Base-by-base conservation (phyloP, 257 asterid genomes). In the Osmanthus fragrans region DNA sequence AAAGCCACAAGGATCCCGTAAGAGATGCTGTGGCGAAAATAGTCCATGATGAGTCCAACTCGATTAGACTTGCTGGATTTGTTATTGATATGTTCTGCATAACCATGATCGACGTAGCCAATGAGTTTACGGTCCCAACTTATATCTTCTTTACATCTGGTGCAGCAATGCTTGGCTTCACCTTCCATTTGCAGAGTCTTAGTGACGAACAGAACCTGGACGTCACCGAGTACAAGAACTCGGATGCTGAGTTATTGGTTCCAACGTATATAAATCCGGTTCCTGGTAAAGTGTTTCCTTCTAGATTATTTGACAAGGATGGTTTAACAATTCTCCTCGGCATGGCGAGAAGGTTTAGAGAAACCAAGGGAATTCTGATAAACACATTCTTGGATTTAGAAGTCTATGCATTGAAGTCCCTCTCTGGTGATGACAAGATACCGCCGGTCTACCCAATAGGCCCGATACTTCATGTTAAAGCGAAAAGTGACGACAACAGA, bases 91-190 rank as follows among this genome's bases (percentile, higher is more conserved):
- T 85, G 85, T 74, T 83, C n/a, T 87, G 84, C 65, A 78, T 85
- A 7, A 3, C 74, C 45, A 85, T 90, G 92, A 78, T 89, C 4
- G 91, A 90, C 2, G 86, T 87, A 16, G 96, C 91, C 0, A 60
- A 77, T 13, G 96, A 88, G 42, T 67, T 86, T 25, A 84, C 77
- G 7, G 45, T 82, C 3, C 90, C 92, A 1, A 27, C 80, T 4
- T 91, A 86, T 71, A 40, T 87, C 4, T 87, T 78, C 77, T 84
- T 72, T 84, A 81, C 89, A 3, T 77, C 82, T 58, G 76, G 88
- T 7, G 89, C 96, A 1, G 84, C 89, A 0, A 6, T 9, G 0
- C 83, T 91, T 0, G 88, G 90, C 40, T 76, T 89, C 3, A 4
- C 69, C n/a, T 51, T 87, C 27, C 78, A 79, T n/a, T 11, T 82